A percentile compares a stretch with the other conserved stretches of the same genome.
Conservation (phyloP, 1,284 basidiomycete species). For the Leccinum idahoense region DNA sequence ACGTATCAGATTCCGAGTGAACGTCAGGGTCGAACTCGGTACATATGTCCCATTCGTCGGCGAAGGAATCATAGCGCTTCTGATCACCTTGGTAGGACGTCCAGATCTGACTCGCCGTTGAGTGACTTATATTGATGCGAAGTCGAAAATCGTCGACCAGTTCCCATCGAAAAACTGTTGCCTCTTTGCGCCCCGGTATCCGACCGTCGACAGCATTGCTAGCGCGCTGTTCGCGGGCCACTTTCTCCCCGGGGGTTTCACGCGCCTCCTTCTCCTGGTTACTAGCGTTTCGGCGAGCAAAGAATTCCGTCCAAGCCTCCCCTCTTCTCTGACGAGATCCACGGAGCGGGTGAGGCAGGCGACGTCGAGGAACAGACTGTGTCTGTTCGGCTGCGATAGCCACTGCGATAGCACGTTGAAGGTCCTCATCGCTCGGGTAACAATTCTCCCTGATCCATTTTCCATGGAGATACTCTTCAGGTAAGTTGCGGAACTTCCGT, state of each 20-base stretch:
- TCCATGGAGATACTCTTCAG: no score
- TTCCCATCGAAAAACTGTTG: background rate
- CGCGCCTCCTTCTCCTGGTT: background rate
- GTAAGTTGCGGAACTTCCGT: background rate
- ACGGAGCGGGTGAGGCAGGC: background rate
- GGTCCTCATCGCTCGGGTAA: background rate
- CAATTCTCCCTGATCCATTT: conserved; percentile 7
- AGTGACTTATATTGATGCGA: background rate
- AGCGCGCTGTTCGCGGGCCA: background rate
- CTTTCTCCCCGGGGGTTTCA: background rate
- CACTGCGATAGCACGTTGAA: background rate
- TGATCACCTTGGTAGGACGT: background rate
- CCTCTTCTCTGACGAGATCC: background rate
- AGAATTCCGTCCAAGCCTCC: background rate
- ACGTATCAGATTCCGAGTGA: no score
- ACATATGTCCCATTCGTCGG: no score
- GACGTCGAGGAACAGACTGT: background rate
- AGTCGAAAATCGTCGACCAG: background rate
- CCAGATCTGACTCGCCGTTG: background rate
- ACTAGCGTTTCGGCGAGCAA: background rate
- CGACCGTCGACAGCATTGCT: background rate
- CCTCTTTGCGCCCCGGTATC: background rate
- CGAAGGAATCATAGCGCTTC: background rate
- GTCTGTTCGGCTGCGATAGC: background rate
- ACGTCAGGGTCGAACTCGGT: no score